Conservation (phyloP, 2,329 filamentous ascomycete genomes). For the Colletotrichum agaves region DNA sequence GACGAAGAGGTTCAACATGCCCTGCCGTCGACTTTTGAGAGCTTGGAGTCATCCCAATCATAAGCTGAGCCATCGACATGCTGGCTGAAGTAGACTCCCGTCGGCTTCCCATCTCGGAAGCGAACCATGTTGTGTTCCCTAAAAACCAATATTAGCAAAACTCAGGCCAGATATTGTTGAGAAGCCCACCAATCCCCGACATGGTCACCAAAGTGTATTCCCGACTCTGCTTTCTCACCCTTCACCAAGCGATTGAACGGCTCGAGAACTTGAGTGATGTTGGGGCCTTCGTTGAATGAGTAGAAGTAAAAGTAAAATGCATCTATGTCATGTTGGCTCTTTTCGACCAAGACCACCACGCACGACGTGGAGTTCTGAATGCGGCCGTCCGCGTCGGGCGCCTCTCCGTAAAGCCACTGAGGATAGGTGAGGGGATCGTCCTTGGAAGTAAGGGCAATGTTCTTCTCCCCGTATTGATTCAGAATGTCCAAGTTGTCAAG, state of each 20-base stretch:
- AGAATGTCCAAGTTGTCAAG: slow-evolving; percentile 44
- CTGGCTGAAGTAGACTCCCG: slow-evolving; percentile 45
- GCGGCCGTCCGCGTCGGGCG: slow-evolving; percentile 40
- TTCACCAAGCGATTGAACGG: slow-evolving; percentile 42
- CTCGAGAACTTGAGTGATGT: slow-evolving; percentile 46
- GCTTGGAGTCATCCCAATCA: slow-evolving; percentile 43
- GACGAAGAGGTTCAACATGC: slow-evolving; percentile 35
- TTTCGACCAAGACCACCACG: slow-evolving; percentile 46
- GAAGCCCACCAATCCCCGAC: slow-evolving; percentile 42
- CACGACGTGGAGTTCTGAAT: slow-evolving; percentile 44
- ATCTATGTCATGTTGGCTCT: slow-evolving; percentile 42
- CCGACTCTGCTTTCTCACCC: slow-evolving; percentile 27
- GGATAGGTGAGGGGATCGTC: slow-evolving; percentile 44
- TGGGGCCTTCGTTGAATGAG: slow-evolving; percentile 46
- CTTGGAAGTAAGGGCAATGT: slow-evolving; percentile 43
- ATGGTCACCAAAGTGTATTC: slow-evolving; percentile 46
- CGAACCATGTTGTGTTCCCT: slow-evolving; percentile 49
- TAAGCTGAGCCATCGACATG: slow-evolving; percentile 42
- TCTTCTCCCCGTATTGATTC: slow-evolving; percentile 37
- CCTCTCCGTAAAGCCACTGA: slow-evolving; percentile 43
- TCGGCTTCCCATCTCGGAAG: slow-evolving; percentile 43
- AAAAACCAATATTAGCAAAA: background rate
- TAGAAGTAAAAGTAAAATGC: slow-evolving; percentile 51
- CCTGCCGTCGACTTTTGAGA: slow-evolving; percentile 42
- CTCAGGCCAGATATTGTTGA: fast-evolving